phyloP scores from a whole-genome alignment of 129 eudicot genomes.

The Centella asiatica region DNA sequence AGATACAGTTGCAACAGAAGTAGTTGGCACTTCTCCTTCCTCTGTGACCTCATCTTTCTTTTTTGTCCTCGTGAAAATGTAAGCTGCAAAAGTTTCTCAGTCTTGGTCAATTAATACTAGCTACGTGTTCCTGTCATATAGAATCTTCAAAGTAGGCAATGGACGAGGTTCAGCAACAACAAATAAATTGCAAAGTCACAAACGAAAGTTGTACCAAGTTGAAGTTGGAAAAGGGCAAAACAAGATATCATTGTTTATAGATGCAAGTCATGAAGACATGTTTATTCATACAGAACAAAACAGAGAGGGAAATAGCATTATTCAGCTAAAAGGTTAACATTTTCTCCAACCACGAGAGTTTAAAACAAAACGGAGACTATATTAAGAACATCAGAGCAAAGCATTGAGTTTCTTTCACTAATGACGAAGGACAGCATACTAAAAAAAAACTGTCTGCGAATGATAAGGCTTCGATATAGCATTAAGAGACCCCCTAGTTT shows the following conservation, averaged over 20 bases:
- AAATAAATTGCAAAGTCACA: not conserved
- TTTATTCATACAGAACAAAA: too few species aligned
- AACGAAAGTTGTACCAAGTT: not conserved
- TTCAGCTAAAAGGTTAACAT: too few species aligned
- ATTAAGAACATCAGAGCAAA: too few species aligned
- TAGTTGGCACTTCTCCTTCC: conserved; percentile 31
- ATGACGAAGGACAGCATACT: too few species aligned
- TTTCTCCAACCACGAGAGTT: not conserved
- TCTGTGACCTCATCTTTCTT: conserved; percentile 35
- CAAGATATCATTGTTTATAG: not conserved
- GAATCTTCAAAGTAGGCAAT: not conserved
- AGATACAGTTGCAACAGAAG: conserved; percentile 31
- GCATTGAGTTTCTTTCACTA: too few species aligned
- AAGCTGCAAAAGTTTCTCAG: conserved; percentile 37
- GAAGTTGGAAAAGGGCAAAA: not conserved
- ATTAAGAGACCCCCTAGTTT: too few species aligned
- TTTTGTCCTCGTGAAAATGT: conserved; percentile 59
- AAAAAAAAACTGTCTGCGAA: too few species aligned
- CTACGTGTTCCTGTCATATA: not conserved
- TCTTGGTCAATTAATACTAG: not conserved
- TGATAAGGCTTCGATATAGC: too few species aligned
- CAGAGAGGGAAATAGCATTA: too few species aligned
- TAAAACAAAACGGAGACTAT: too few species aligned
- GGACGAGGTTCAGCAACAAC: not conserved
- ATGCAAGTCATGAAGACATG: not conserved